Percentiles rank a stretch among this genome's conserved stretches.
Conservation (phyloP, 805 yeast genomes). For the Yarrowia deformans region DNA sequence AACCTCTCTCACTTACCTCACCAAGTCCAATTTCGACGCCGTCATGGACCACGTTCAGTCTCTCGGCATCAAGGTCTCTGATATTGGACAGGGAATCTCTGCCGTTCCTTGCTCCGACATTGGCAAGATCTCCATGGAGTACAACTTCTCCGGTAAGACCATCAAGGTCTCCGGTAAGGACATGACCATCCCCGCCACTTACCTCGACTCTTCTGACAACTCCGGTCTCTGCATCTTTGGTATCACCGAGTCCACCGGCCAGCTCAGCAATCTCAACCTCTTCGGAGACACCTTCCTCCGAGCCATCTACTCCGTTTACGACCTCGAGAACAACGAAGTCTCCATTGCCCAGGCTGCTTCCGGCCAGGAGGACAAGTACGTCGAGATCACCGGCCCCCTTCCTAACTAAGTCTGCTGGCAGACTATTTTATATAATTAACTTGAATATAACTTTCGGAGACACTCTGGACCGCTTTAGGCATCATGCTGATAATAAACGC, state of each 20-base stretch:
- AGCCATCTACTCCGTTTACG: constrained; percentile 69
- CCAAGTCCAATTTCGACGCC: constrained; percentile 44
- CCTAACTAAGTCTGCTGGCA: constrained; percentile 18
- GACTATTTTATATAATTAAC: background rate
- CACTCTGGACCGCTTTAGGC: no score
- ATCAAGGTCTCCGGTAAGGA: constrained; percentile 25
- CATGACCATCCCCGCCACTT: constrained; percentile 9
- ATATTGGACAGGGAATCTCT: background rate
- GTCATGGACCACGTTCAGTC: background rate
- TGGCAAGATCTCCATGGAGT: constrained; percentile 18
- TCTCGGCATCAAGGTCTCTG: constrained; percentile 50
- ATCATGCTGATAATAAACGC: background rate
- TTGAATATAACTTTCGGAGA: background rate
- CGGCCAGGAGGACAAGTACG: constrained; percentile 17
- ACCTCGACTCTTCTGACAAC: constrained; percentile 4
- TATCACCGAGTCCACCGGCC: constrained; percentile 47
- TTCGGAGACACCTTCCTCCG: constrained; percentile 67
- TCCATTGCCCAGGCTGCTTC: constrained; percentile 60
- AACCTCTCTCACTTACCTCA: constrained; percentile 55
- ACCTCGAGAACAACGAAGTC: constrained; percentile 60
- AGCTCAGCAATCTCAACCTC: constrained; percentile 41
- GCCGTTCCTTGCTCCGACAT: background rate
- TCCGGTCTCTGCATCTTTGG: constrained; percentile 45
- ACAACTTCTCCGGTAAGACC: constrained; percentile 5
- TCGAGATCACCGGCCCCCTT: constrained; percentile 1